Evolutionary conservation across 169 alveolate genomes (phyloP), one percentile per base, ranked within the genome.

Genomic region (Theileria annulata): DNA sequence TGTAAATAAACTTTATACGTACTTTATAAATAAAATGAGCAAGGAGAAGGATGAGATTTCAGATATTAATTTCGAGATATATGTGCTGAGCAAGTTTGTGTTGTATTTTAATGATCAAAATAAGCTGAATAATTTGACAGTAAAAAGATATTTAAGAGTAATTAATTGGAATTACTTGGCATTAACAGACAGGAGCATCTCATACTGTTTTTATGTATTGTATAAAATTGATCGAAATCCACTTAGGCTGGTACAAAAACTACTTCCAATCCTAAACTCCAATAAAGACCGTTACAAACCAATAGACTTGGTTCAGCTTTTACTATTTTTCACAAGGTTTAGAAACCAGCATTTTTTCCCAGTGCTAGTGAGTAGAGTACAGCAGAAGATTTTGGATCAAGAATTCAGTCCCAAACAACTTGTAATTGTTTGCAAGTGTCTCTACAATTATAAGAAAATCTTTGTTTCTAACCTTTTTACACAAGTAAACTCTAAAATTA

Each of bases 391-490:
- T 21, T 49, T 21, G 48, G 49, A 58, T 33, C 37, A 30, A 13
- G 67, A 56, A 51, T 21, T 72, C 15, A 72, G 21, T 23, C 25
- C 23, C 0, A 19, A 30, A 15, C 79, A 72, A 30, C 42, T 72
- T 33, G 49, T 51, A n/a, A 72, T 60, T 15, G 12, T 72, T 12
- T 15, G 56, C 5, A 56, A 19, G 51, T 72, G 74, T 25, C 12
- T 72, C 1, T 15, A 30, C 33, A 72, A 6, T 27, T 72, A 58
- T 33, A 72, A 72, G 70, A 72, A 60, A 58, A 5, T 28, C 19
- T 72, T 72, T 0, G 58, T 35, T n/a, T n/a, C 71, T 23, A 15
- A 35, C 23, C 33, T 72, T 37, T 72, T 42, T 51, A 23, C 79
- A 37, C 48, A 15, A 3, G 62, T 72, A 2, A 23, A 51, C 8